Percentiles rank a stretch among this genome's conserved stretches.
phyloP scores from a whole-genome alignment of 768 basidiomycete genomes.

The Serendipita sp. region DNA sequence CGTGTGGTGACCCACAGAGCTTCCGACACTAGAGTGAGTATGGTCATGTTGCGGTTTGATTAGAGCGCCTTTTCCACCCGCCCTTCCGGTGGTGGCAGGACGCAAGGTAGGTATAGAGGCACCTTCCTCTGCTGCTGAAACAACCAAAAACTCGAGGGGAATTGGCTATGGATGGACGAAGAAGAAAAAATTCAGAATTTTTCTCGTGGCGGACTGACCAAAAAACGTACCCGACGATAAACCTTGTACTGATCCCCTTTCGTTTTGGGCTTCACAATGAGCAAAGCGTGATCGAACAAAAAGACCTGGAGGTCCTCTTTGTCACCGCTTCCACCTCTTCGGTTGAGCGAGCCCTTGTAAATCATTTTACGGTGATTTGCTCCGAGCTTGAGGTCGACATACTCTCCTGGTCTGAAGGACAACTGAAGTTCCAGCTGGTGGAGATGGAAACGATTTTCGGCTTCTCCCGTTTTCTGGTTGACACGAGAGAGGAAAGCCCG shows the following conservation, averaged over 20 bases:
- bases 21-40: constrained; percentile 13
- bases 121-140: constrained; percentile 62
- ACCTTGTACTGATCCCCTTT: constrained; percentile 88
- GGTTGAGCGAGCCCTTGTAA: constrained; percentile 78
- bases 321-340: constrained; percentile 54
- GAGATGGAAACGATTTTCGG: constrained; percentile 92
- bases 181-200: neutral
- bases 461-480: constrained; percentile 85
- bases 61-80: constrained; percentile 26
- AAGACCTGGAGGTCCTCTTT: constrained; percentile 88
- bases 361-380: constrained; percentile 86
- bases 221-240: constrained; percentile 65
- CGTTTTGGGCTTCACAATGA: constrained; percentile 84
- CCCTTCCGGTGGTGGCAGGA: constrained; percentile 16
- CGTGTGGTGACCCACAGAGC: constrained; percentile 10
- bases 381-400: constrained; percentile 69
- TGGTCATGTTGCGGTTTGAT: neutral
- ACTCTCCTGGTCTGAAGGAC: constrained; percentile 75
- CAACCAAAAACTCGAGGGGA: constrained; percentile 78
- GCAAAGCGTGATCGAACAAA: constrained; percentile 88
- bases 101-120: constrained; percentile 25
- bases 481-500: constrained; percentile 75
- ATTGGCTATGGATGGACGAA: constrained; percentile 56
- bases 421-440: constrained; percentile 82
- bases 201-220: neutral